These are phyloP conservation scores for Ophiocordyceps camponoti-leonardi DNA, from an alignment of 2,329 filamentous ascomycete species.

Conservation along the genomic window DNA sequence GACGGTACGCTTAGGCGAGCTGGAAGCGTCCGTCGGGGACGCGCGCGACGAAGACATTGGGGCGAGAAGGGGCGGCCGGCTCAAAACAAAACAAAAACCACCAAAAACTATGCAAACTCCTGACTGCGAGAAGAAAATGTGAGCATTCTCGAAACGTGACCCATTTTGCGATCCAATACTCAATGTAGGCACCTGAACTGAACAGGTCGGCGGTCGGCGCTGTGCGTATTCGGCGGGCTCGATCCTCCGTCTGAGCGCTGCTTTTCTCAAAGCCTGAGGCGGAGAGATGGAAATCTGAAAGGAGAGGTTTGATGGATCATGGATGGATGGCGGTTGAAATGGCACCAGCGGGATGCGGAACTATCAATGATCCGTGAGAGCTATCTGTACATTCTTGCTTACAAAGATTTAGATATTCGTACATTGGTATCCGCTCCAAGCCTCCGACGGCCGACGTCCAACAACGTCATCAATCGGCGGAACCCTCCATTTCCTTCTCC, in stretches of 20 bases:
- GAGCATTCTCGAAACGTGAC: constrained; percentile 15
- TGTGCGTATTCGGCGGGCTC: not conserved
- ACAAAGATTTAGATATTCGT: too few species aligned
- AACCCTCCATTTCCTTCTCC: not conserved
- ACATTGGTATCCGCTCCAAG: not conserved
- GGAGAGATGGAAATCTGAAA: not conserved
- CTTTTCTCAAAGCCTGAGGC: not conserved
- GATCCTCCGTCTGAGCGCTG: not conserved
- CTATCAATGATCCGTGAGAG: not conserved
- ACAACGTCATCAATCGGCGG: not conserved
- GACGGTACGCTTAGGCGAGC: constrained; percentile 4
- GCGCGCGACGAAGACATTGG: constrained; percentile 2
- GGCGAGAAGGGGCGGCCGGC: not conserved
- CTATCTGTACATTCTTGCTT: too few species aligned
- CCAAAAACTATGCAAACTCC: not conserved
- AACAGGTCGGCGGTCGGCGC: constrained; percentile 6
- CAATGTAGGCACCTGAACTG: constrained; percentile 16
- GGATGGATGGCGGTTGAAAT: not conserved
- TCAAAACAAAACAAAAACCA: not conserved
- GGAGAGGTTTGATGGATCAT: not conserved
- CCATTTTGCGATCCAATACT: constrained; percentile 14
- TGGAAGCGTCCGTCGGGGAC: constrained; percentile 2
- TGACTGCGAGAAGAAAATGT: constrained; percentile 8
- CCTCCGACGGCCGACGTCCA: not conserved
- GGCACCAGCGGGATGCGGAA: not conserved